Evolutionary conservation across 768 basidiomycete genomes (phyloP).

Genomic region (Calocybe cyanea): DNA sequence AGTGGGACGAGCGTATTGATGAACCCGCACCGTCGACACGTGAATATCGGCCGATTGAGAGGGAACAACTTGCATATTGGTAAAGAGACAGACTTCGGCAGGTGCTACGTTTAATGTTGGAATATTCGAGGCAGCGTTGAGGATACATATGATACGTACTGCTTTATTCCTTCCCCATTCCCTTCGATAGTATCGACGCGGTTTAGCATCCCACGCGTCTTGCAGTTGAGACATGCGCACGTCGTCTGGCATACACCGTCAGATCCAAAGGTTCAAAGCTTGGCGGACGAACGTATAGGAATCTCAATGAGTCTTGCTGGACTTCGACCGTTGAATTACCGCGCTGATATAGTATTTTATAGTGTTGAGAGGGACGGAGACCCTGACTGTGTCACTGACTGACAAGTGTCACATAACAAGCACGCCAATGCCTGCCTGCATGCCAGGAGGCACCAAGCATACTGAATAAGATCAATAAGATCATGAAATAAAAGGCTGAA

Average conservation of each 20-base stretch:
- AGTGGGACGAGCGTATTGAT: constrained; percentile 44
- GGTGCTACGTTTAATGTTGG: constrained; percentile 26
- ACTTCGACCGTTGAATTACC: no score
- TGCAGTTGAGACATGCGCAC: constrained; percentile 3
- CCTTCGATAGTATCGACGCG: constrained; percentile 32
- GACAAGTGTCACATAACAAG: constrained; percentile 6
- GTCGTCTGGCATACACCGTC: background rate
- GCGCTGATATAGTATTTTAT: constrained; percentile 1
- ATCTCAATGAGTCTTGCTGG: no score
- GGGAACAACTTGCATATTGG: constrained; percentile 41
- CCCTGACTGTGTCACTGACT: constrained; percentile 1
- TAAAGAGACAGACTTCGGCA: constrained; percentile 42
- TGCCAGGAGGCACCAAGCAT: background rate
- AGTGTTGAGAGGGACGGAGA: background rate
- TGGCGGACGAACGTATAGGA: no score
- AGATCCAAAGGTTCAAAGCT: no score
- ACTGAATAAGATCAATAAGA: no score
- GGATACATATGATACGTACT: constrained; percentile 18
- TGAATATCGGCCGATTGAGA: constrained; percentile 37
- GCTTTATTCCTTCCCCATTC: constrained; percentile 42
- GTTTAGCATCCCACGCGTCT: background rate
- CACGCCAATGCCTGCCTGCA: background rate
- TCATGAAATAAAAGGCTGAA: no score
- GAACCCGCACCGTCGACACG: constrained; percentile 44
- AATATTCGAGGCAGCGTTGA: constrained; percentile 9